A percentile compares a stretch with the other conserved stretches of the same genome.
phyloP scores from a whole-genome alignment of 208 protist genomes.

The Wallacemonas sp. region DNA sequence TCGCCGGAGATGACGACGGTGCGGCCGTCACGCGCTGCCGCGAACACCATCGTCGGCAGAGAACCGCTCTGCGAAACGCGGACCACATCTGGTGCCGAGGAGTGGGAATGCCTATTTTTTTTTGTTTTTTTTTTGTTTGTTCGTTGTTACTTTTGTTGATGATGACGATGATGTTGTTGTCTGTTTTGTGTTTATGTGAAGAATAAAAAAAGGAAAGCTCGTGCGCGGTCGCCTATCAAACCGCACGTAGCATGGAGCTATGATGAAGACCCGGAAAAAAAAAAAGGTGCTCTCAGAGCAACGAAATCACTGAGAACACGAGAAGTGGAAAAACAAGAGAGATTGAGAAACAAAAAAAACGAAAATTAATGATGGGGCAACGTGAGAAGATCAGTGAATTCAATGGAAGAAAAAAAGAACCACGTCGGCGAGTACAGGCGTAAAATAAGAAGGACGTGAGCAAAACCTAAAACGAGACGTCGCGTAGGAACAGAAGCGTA shows the following conservation, averaged over 20 bases:
- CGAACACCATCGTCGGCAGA: neutral
- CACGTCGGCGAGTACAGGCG: neutral
- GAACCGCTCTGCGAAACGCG: too few relatives aligned
- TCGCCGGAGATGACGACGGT: neutral
- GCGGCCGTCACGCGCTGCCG: too few relatives aligned
- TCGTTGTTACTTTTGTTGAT: too few relatives aligned
- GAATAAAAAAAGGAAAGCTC: too few relatives aligned
- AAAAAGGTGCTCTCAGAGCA: conserved; percentile 3
- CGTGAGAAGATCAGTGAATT: conserved; percentile 1
- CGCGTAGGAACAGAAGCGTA: neutral
- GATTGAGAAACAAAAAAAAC: neutral
- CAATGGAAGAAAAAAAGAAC: conserved; percentile 12
- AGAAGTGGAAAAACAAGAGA: conserved; percentile 7
- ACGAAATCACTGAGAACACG: neutral
- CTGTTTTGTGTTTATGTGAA: too few relatives aligned
- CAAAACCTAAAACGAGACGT: neutral
- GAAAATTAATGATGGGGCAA: neutral
- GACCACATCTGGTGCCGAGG: too few relatives aligned
- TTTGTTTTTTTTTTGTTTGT: too few relatives aligned
- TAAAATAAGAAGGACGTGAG: neutral
- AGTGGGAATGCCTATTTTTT: too few relatives aligned
- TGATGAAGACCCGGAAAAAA: conserved; percentile 4
- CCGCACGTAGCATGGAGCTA: too few relatives aligned
- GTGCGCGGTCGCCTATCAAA: too few relatives aligned
- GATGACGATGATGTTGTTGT: too few relatives aligned